Percentiles rank a stretch among this genome's conserved stretches.
Conservation (phyloP, 345 rosid species). For the Microthlaspi erraticum region DNA sequence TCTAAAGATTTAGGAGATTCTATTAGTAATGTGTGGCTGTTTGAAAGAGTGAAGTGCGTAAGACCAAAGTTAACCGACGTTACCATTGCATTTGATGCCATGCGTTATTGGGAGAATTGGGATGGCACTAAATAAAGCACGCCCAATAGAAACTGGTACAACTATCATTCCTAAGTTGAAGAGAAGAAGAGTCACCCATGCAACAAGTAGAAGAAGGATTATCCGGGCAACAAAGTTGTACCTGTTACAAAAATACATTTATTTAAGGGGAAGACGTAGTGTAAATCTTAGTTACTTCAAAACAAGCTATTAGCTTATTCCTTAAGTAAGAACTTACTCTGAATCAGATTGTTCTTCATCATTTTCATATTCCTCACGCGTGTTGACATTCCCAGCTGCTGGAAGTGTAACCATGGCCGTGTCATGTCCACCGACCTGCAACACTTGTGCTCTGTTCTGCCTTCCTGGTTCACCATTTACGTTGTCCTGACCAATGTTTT, state of each 20-base stretch:
- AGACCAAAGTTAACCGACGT: slow-evolving; percentile 6
- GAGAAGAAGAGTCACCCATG: slow-evolving; percentile 96
- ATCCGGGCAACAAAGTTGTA: slow-evolving; percentile 83
- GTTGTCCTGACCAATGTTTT: slow-evolving; percentile 74
- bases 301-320: slow-evolving; percentile 7
- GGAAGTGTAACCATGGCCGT: slow-evolving; percentile 65
- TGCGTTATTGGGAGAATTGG: slow-evolving; percentile 97
- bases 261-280: slow-evolving; percentile 29
- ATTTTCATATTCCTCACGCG: slow-evolving; percentile 66
- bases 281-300: background rate
- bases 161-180: slow-evolving; percentile 89
- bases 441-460: slow-evolving; percentile 69
- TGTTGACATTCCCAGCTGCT: slow-evolving; percentile 53
- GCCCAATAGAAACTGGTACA: slow-evolving; percentile 91
- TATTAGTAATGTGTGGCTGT: slow-evolving; percentile 5
- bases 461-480: slow-evolving; percentile 73
- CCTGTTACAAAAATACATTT: slow-evolving; percentile 54
- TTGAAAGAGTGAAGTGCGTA: background rate
- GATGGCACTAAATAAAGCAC: slow-evolving; percentile 85
- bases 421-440: slow-evolving; percentile 65
- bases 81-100: slow-evolving; percentile 98
- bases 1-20: slow-evolving; percentile 52
- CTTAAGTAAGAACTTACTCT: slow-evolving; percentile 66
- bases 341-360: slow-evolving; percentile 84
- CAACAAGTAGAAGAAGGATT: slow-evolving; percentile 81